phyloP scores from a whole-genome alignment of 345 rosid genomes.

The Carallia brachiata region DNA sequence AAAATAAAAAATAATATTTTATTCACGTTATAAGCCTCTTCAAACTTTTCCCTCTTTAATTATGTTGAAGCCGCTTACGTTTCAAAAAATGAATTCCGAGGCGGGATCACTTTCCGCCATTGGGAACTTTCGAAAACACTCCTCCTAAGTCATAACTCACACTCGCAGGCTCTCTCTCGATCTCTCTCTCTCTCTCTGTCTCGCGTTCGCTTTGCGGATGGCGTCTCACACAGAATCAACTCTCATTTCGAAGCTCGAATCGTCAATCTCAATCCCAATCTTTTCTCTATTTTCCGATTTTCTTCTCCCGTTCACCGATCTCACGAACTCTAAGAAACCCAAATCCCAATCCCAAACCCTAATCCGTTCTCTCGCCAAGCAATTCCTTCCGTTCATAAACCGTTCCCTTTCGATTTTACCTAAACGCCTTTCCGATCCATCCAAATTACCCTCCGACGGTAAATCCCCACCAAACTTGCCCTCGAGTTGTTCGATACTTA shows the following conservation, averaged over 20 bases:
- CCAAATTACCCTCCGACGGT: background rate
- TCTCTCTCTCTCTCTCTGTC: background rate
- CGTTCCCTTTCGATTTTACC: constrained; percentile 64
- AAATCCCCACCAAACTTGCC: constrained; percentile 8
- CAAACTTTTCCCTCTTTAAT: no score
- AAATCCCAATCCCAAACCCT: constrained; percentile 31
- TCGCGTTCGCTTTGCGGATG: constrained; percentile 28
- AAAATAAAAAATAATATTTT: no score
- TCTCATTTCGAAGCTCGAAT: constrained; percentile 46
- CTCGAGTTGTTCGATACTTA: constrained; percentile 47
- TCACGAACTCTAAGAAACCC: constrained; percentile 21
- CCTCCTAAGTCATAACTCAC: background rate
- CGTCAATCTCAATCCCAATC: constrained; percentile 36
- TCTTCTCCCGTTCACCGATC: constrained; percentile 52
- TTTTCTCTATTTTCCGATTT: constrained; percentile 50
- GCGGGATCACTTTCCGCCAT: constrained; percentile 12
- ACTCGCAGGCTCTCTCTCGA: background rate
- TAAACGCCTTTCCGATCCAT: constrained; percentile 56
- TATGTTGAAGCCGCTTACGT: no score
- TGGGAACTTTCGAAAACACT: background rate
- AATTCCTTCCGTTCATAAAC: constrained; percentile 68
- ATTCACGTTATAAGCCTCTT: no score
- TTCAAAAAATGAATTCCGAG: background rate
- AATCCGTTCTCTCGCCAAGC: constrained; percentile 67
- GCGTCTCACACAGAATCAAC: constrained; percentile 44